Evolutionary conservation across 2,329 filamentous ascomycete species (phyloP), one percentile per base, ranked within the genome.

Genomic region (Hypoxylon sp.): DNA sequence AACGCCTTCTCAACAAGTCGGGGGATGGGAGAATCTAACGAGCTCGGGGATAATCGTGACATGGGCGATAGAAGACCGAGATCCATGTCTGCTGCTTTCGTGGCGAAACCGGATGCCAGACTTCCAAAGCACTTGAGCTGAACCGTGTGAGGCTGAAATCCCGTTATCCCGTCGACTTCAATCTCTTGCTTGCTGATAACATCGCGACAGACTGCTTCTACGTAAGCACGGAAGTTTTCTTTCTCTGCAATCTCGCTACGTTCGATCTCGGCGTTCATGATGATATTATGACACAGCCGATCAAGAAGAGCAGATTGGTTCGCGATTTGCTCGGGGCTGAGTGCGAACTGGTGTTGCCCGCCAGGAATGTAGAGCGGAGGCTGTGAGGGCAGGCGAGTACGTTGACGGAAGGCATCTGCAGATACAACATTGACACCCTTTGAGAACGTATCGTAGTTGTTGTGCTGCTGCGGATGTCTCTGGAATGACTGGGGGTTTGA

Each of bases 11-110:
- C 91, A 2, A 97, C 74, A 5, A 93, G 70, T 20, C 90, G 83
- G 1, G 91, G 91, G 52, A 95, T 87, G 1, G 82, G 79, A 4
- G 85, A 88, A 26, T 81, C 81, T 13, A 80, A 71, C 11, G 78
- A 78, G 59, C 85, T 81, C 2, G 82, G 79, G 48, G 82, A 78
- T 40, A 81, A 76, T 17, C 74, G 70, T 1, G 88, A 88, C 45
- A 81, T 75, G 3, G 84, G 84, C 1, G 90, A 88, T 4, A 95
- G 78, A 27, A 96, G 82, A 7, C 88, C 90, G 24, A 97, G 83
- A 73, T 97, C 93, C 88, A 97, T 92, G 69, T 97, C 92, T 1
- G 92, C 94, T n/a, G 87, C 86, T 67, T 90, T 90, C 9, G 90
- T 92, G 3, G 91, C 93, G 74, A 96, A 96, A 0, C 92, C 92